A percentile compares a stretch with the other conserved stretches of the same genome.
These are phyloP conservation scores for Pythium biforme DNA, from an alignment of 352 stramenopile genomes.

Conservation along the genomic window DNA sequence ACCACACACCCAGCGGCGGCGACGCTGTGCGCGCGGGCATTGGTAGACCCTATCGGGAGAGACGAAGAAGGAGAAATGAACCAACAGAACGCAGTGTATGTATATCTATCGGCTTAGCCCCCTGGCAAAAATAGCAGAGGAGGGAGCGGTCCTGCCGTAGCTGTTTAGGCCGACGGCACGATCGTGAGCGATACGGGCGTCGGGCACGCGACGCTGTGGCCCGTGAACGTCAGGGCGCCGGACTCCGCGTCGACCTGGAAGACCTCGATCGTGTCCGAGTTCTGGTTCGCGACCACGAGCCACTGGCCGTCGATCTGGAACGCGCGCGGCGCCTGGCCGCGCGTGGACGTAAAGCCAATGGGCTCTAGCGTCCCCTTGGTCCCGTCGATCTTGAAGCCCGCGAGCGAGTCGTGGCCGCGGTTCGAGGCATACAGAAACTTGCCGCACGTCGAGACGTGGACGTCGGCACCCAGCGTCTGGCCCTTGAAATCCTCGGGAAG, in stretches of 20 bases:
- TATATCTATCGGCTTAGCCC: background rate
- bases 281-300: conserved; percentile 47
- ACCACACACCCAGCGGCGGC: conserved; percentile 40
- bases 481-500: conserved; percentile 46
- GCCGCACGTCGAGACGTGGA: conserved; percentile 36
- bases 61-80: background rate
- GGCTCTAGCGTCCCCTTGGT: conserved; percentile 26
- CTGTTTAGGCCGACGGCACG: conserved; percentile 18
- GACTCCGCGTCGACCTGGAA: conserved; percentile 38
- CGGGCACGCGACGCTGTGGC: conserved; percentile 29
- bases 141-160: background rate
- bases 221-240: conserved; percentile 36
- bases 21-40: conserved; percentile 14
- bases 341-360: conserved; percentile 31
- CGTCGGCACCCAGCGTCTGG: conserved; percentile 32
- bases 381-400: conserved; percentile 31
- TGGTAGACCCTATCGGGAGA: background rate
- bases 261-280: conserved; percentile 45
- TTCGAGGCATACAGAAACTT: conserved; percentile 49
- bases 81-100: too few relatives aligned
- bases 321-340: conserved; percentile 35
- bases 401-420: conserved; percentile 44
- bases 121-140: conserved; percentile 15
- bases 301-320: conserved; percentile 35
- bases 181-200: conserved; percentile 41